Percentiles rank a stretch among this genome's conserved stretches.
These are phyloP conservation scores for Colletotrichum sp. DNA, from an alignment of 2,329 filamentous ascomycete species.

Conservation along the genomic window DNA sequence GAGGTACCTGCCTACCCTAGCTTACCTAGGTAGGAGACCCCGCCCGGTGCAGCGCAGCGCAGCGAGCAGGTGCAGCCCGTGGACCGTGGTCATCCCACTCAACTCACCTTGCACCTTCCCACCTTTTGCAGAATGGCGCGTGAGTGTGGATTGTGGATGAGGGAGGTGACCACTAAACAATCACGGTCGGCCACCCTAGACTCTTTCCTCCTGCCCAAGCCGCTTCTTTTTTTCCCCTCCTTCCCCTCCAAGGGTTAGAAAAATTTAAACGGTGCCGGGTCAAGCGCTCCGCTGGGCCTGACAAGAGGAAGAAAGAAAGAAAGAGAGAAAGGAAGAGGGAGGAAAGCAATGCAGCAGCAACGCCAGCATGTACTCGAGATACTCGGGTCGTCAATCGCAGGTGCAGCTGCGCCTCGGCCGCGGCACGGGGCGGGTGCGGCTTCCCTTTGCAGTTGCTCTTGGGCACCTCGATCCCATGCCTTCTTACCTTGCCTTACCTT, in stretches of 20 bases:
- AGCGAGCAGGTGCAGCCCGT: neutral
- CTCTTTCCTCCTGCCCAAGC: neutral
- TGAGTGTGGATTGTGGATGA: neutral
- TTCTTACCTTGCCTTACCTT: neutral
- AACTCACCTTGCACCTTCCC: neutral
- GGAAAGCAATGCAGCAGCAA: neutral
- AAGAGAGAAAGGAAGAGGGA: neutral
- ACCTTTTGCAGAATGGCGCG: conserved; percentile 10
- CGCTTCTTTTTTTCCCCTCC: conserved; percentile 8
- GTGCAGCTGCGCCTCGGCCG: neutral
- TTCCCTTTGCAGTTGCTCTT: conserved; percentile 1
- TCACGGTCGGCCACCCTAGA: neutral
- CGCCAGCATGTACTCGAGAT: neutral
- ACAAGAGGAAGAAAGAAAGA: neutral
- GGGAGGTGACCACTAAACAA: neutral
- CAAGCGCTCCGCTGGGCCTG: conserved; percentile 17
- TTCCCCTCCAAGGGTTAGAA: neutral
- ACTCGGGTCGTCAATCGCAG: neutral
- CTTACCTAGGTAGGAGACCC: neutral
- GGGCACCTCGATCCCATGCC: neutral
- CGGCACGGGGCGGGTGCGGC: conserved; percentile 2
- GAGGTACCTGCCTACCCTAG: neutral
- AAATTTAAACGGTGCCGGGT: conserved; percentile 16
- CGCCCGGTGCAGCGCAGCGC: neutral
- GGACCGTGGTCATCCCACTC: conserved; percentile 5